Evolutionary conservation across 768 basidiomycete genomes (phyloP).

Genomic region (Mycena kentingensis): DNA sequence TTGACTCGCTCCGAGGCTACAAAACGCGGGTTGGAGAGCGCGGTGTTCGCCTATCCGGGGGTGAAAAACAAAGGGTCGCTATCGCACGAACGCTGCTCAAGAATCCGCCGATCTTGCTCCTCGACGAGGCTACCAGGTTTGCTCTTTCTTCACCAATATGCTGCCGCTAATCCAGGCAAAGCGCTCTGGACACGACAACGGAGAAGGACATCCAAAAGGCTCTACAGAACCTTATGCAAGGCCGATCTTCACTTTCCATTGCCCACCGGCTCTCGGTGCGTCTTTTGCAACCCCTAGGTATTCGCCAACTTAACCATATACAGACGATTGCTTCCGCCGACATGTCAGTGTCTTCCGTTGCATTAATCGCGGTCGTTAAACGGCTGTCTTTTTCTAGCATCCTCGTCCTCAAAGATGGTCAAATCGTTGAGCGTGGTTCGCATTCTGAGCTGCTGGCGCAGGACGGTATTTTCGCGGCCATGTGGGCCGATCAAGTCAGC

Average conservation of each 20-base stretch:
- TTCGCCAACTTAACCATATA: conserved; percentile 10
- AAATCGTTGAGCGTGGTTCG: conserved; percentile 79
- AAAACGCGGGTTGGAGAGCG: conserved; percentile 83
- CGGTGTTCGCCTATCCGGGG: conserved; percentile 81
- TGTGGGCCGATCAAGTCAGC: conserved; percentile 88
- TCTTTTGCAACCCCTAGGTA: conserved; percentile 3
- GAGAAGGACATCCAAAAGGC: conserved; percentile 90
- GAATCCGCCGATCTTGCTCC: conserved; percentile 78
- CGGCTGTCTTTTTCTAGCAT: conserved; percentile 52
- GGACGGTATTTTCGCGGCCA: conserved; percentile 74
- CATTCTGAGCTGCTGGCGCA: conserved; percentile 76
- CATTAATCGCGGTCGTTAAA: conserved; percentile 3
- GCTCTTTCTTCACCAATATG: conserved; percentile 5
- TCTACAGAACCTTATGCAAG: conserved; percentile 74
- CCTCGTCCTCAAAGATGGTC: conserved; percentile 87
- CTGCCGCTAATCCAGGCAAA: conserved; percentile 26
- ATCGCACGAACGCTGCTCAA: conserved; percentile 86
- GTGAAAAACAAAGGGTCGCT: conserved; percentile 88
- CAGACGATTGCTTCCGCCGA: conserved; percentile 62
- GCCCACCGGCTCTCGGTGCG: conserved; percentile 77
- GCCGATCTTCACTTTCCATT: conserved; percentile 74
- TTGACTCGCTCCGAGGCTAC: conserved; percentile 48
- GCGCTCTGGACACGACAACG: conserved; percentile 86
- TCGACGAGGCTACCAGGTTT: conserved; percentile 77
- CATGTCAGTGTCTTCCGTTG: conserved; percentile 44